Evolutionary conservation across 371 early-diverging fungal species (phyloP), one percentile per base, ranked within the genome.

Genomic region (Vavraia culicis): DNA sequence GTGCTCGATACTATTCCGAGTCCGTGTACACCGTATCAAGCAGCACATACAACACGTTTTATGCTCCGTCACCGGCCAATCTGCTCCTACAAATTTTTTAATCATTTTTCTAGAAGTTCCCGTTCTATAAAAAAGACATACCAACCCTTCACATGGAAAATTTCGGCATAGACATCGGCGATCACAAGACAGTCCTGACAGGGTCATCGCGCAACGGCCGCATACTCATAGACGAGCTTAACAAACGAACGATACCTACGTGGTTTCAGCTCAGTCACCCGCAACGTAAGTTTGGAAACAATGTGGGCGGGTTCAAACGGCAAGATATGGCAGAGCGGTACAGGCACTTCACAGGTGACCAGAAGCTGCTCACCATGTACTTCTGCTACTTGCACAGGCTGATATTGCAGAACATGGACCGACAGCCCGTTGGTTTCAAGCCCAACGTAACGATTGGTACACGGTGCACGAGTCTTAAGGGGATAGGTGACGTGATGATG

Each of bases 131-230:
- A 44, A 15, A n/a, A 41, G 1, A 9, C 19, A 21, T n/a, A 4
- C 38, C 7, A 35, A 23, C 23, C 45, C 33, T 35, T 15, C 13
- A 3, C 57, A 58, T 58, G 58, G 23, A 58, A 43, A 27, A 40
- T 16, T 21, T 65, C 1, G 62, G 61, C 20, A 62, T 65, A 32
- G 66, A 65, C 35, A 46, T 65, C 35, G 66, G 66, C 20, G 36
- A 40, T 16, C 49, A 43, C 32, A 61, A 61, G 41, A 65, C 66
- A 8, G 43, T 53, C 4, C 41, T 65, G n/a, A 45, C 45, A 4
- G 33, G 44, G 4, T 45, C 53, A 13, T 44, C 50, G 11, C 53
- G 49, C 7, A 56, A 53, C 35, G 62, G 59, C 14, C 50, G 36
- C 14, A 53, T 52, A 10, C 21, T 58, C 23, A 42, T 16, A 9